Evolutionary conservation across 2,329 filamentous ascomycete genomes (phyloP), one percentile per base, ranked within the genome.

Genomic region (Xylariales sp.): DNA sequence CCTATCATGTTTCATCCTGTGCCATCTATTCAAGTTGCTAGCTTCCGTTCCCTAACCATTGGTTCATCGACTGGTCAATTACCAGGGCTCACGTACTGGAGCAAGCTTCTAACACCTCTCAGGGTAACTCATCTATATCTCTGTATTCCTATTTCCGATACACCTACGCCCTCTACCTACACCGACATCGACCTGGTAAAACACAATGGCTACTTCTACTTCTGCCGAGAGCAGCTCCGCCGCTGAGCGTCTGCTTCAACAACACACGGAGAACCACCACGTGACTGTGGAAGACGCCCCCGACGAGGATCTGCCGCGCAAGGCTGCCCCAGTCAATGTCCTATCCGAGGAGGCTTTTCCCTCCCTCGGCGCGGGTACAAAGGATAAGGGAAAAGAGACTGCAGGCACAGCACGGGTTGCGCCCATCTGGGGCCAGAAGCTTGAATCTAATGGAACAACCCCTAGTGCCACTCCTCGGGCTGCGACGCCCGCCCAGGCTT

Each of bases 321-420:
- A 74, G 67, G 39, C 76, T 68, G 42, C 66, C 62, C 59, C 68
- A 40, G 64, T 67, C 31, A 54, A 73, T 39, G 69, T 96, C 47
- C 88, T 97, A 63, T 90, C 88, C 15, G 78, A 87, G 57, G 90
- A 97, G 65, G 72, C 87, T 45, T 98, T 98, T 74, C 93, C 93
- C n/a, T 83, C 90, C 53, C 78, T 98, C 34, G 91, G 90, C 48
- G 77, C 69, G 16, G 64, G n/a, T 16, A 14, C 20, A 18, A 32
- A 32, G 28, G 31, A 73, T 43, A 81, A 80, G 63, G 71, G 80
- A 40, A 90, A 89, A 65, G 40, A 52, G 29, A 70, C 80, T 24
- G 65, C 67, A 14, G 76, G 79, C 51, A 74, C 80, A 45, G 24
- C n/a, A 8, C 8, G 24, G n/a, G 24, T 8, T 15, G 74, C 83